Base-by-base conservation (phyloP, 805 yeast genomes). In the Cyberlindnera euphorbiae region DNA sequence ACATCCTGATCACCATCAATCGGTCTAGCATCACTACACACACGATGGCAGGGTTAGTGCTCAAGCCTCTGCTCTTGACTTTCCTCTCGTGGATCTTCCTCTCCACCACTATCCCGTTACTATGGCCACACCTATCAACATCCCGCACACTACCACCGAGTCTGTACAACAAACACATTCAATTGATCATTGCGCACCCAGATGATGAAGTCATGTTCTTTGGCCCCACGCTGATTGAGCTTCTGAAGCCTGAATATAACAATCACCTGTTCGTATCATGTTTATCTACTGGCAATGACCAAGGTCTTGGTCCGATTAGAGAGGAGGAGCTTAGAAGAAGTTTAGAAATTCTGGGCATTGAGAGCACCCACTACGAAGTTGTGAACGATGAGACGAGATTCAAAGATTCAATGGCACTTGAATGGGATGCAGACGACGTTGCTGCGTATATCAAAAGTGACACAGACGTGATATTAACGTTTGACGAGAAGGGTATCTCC, bases 161-260 rank as follows among this genome's bases (percentile, higher is more conserved):
- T 4, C 42, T 35, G 13, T 42, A 31, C 3, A 24, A 30, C 24
- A 31, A 40, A 19, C 32, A 37, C 2, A 63, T 76, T 2, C 71
- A 67, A 46, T 63, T 80, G 30, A 62, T 90, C 10, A 79, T 88
- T 27, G 96, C 96, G 0, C 99, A 93, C 59, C 99, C 99, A 0
- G 99, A 93, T 59, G 99, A 93, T 58, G 99, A 93, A 60, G 89
- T 87, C 34, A 93, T 93, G 98, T 93, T 93, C 60, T 93, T 93
- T 52, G 77, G 87, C 1, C 98, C 98, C 0, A 67, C 89, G 0
- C 46, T 88, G 22, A 57, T 73, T 7, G 80, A 75, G 44, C 44
- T 69, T n/a, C 45, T 68, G 8, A 70, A 71, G 41, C 60, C 69
- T 1, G 59, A 67, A 32, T 64, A 73, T 46, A 55, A 65, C 35